Evolutionary conservation across 768 basidiomycete species (phyloP).

Genomic region (Russula griseocarnosa): DNA sequence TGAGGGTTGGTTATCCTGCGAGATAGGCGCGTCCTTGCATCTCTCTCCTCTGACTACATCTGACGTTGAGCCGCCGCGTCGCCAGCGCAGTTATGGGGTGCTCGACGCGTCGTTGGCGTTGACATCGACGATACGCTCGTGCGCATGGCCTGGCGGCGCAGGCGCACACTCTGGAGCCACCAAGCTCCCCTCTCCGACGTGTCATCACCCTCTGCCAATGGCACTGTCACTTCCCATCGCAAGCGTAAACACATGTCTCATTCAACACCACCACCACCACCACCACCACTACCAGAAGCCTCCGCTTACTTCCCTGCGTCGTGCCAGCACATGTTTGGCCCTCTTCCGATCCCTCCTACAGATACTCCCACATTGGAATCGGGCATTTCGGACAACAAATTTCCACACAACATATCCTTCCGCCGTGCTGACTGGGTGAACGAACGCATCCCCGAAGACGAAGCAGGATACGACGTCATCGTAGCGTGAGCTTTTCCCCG

Average conservation of each 20-base stretch:
- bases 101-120: constrained; percentile 70
- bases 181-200: constrained; percentile 42
- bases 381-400: constrained; percentile 37
- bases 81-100: constrained; percentile 60
- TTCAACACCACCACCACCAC: not conserved
- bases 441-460: constrained; percentile 51
- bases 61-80: not conserved
- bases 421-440: constrained; percentile 69
- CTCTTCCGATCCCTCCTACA: constrained; percentile 61
- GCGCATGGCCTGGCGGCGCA: constrained; percentile 69
- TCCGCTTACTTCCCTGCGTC: constrained; percentile 71
- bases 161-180: constrained; percentile 66
- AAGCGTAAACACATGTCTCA: constrained; percentile 28
- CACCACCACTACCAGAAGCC: not conserved
- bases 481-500: constrained; percentile 55
- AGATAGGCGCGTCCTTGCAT: constrained; percentile 30
- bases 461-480: constrained; percentile 67
- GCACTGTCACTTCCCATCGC: not conserved
- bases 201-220: constrained; percentile 12
- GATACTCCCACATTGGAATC: constrained; percentile 29
- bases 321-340: constrained; percentile 70
- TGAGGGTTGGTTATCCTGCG: constrained; percentile 23
- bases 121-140: constrained; percentile 79
- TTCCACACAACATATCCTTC: constrained; percentile 80
- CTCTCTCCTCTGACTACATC: not conserved